Percentiles rank a stretch among this genome's conserved stretches.
phyloP scores from a whole-genome alignment of 257 asterid genomes.

The Solanum tacnaense region DNA sequence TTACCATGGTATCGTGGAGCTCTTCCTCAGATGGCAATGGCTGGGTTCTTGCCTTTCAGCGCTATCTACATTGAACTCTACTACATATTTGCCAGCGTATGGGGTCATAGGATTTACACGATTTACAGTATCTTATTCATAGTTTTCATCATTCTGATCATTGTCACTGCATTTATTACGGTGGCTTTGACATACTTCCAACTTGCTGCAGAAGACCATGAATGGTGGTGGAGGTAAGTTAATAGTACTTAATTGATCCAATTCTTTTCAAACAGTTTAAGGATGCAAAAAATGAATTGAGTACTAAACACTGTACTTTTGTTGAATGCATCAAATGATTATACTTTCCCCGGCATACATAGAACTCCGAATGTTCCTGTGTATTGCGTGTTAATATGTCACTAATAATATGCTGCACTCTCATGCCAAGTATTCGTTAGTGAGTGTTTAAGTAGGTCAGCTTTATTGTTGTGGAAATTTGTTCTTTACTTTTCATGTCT shows the following conservation, averaged over 20 bases:
- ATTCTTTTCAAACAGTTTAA: neutral
- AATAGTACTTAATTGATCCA: neutral
- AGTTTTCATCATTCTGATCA: slow-evolving; percentile 14
- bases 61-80: slow-evolving; percentile 22
- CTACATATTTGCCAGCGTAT: slow-evolving; percentile 25
- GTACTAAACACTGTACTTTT: neutral
- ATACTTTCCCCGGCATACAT: neutral
- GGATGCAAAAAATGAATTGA: neutral
- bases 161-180: slow-evolving; percentile 21
- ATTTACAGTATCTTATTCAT: slow-evolving; percentile 18
- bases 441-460: neutral
- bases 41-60: slow-evolving; percentile 25
- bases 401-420: neutral
- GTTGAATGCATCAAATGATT: neutral
- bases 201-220: slow-evolving; percentile 27
- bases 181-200: slow-evolving; percentile 23
- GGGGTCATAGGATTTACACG: slow-evolving; percentile 28
- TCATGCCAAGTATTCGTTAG: neutral
- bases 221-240: slow-evolving; percentile 27
- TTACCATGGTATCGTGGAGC: slow-evolving; percentile 21
- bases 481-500: neutral
- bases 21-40: slow-evolving; percentile 30
- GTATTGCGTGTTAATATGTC: neutral
- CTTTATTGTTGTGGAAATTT: neutral
- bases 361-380: neutral